Percentiles rank a stretch among this genome's conserved stretches.
Conservation (phyloP, 257 asterid species). For the Cruciata laevipes region DNA sequence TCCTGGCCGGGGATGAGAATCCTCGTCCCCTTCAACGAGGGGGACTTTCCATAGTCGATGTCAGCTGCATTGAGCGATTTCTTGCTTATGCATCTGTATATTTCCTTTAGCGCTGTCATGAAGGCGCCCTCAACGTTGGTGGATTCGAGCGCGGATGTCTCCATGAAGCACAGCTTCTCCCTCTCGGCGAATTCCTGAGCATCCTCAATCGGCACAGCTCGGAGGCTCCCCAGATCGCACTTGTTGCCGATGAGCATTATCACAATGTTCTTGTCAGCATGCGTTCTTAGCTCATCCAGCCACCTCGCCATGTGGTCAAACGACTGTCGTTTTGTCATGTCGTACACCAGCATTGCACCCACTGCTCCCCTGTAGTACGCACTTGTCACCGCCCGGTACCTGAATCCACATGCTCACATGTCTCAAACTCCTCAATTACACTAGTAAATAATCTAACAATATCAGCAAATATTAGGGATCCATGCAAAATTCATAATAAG, state of each 20-base stretch:
- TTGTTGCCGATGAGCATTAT: conserved; percentile 82
- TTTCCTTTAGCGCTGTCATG: conserved; percentile 47
- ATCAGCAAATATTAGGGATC: too few species aligned
- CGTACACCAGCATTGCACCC: conserved; percentile 83
- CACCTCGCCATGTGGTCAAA: conserved; percentile 88
- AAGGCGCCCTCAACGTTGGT: conserved; percentile 74
- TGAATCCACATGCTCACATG: too few species aligned
- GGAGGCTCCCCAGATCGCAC: conserved; percentile 58
- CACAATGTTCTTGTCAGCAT: conserved; percentile 82
- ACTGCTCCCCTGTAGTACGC: conserved; percentile 94
- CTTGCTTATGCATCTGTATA: conserved; percentile 61
- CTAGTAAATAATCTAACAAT: too few species aligned
- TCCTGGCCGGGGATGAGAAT: conserved; percentile 54
- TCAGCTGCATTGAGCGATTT: conserved; percentile 45
- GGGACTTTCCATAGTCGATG: conserved; percentile 29
- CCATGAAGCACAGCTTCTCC: conserved; percentile 80
- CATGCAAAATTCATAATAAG: too few species aligned
- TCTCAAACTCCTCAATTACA: too few species aligned
- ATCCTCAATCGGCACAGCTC: conserved; percentile 80
- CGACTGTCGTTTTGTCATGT: conserved; percentile 76
- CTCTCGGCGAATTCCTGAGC: conserved; percentile 88
- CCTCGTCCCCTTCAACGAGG: conserved; percentile 57
- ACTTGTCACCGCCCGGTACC: conserved; percentile 89
- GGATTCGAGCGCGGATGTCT: conserved; percentile 79
- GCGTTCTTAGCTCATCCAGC: conserved; percentile 82